Conservation (phyloP, 2,329 filamentous ascomycete genomes). For the Tothia fuscella region DNA sequence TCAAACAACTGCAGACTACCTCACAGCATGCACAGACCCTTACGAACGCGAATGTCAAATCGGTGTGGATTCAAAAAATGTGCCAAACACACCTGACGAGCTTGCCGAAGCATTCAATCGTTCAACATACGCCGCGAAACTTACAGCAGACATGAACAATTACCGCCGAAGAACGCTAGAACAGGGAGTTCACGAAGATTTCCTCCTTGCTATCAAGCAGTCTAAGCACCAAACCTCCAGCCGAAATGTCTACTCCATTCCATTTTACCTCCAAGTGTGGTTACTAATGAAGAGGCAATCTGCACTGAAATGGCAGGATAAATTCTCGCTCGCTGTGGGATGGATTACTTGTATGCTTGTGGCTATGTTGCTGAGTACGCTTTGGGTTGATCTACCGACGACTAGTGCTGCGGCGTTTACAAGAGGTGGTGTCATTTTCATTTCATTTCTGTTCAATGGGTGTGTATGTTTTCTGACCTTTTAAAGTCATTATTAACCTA, state of each 20-base stretch:
- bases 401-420: constrained; percentile 61
- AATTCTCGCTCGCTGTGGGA: constrained; percentile 60
- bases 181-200: constrained; percentile 60
- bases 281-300: constrained; percentile 76
- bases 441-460: constrained; percentile 72
- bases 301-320: constrained; percentile 75
- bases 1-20: constrained; percentile 70
- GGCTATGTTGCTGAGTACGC: constrained; percentile 66
- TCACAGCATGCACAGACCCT: constrained; percentile 73
- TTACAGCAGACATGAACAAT: constrained; percentile 53
- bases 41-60: constrained; percentile 67
- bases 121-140: constrained; percentile 44
- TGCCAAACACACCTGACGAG: constrained; percentile 55
- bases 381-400: constrained; percentile 59
- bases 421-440: constrained; percentile 70
- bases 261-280: constrained; percentile 74
- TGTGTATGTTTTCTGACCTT: no score
- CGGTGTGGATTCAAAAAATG: constrained; percentile 52
- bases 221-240: constrained; percentile 64
- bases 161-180: constrained; percentile 57
- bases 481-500: no score
- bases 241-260: constrained; percentile 70
- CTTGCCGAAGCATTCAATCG: constrained; percentile 59
- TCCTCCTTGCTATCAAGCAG: constrained; percentile 61
- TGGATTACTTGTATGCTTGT: constrained; percentile 63